Percentiles rank a stretch among this genome's conserved stretches.
phyloP scores from a whole-genome alignment of 129 eudicot species.

The Flaveria bidentis region DNA sequence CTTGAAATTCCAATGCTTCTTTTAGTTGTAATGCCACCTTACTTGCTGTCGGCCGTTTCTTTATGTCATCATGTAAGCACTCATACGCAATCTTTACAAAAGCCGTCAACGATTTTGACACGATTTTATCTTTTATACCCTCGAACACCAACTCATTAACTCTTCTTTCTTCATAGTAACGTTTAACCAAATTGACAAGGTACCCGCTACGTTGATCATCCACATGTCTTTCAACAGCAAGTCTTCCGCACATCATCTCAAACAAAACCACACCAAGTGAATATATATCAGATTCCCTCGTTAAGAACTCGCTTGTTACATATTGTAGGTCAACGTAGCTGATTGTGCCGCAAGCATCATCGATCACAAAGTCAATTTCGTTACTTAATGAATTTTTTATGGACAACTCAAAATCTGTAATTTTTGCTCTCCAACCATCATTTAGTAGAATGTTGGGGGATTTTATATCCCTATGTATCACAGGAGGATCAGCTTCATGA shows the following conservation, averaged over 20 bases:
- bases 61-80: background rate
- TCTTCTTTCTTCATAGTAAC: background rate
- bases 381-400: background rate
- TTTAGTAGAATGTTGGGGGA: background rate
- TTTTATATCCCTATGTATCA: constrained; percentile 14
- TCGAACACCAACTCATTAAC: background rate
- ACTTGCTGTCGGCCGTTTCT: background rate
- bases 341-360: background rate
- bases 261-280: background rate
- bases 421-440: background rate
- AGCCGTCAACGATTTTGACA: background rate
- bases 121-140: background rate
- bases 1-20: constrained; percentile 6
- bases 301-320: background rate
- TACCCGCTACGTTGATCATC: background rate
- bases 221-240: background rate
- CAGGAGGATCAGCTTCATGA: background rate
- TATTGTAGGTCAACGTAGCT: background rate
- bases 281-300: background rate
- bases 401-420: background rate
- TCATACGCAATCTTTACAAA: background rate
- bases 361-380: background rate
- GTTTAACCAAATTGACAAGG: background rate
- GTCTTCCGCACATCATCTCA: background rate
- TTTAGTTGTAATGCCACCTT: background rate